phyloP scores from a whole-genome alignment of 345 rosid species.

The Clarkia xantiana region DNA sequence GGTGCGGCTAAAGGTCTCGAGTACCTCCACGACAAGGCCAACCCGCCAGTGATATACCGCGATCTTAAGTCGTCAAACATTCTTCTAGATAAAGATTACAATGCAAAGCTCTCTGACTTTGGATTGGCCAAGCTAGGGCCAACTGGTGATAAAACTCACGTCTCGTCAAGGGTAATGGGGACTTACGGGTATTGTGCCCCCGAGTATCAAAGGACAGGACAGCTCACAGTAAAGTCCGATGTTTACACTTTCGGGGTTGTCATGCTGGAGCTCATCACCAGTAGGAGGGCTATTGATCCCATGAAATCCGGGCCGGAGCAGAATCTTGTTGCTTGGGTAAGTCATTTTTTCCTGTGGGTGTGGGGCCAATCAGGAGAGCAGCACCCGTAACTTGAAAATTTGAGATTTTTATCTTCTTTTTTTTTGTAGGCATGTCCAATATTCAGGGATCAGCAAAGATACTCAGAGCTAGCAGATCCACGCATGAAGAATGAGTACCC shows the following conservation, averaged over 20 bases:
- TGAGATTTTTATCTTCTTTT: too few relatives aligned
- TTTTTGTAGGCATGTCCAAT: too few relatives aligned
- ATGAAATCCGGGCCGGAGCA: slow-evolving; percentile 9
- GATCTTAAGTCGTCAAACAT: slow-evolving; percentile 14
- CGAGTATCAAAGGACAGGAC: slow-evolving; percentile 8
- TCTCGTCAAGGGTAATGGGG: slow-evolving; percentile 11
- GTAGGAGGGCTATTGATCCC: slow-evolving; percentile 13
- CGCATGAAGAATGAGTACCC: too few relatives aligned
- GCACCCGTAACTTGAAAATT: too few relatives aligned
- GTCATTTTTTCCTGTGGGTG: too few relatives aligned
- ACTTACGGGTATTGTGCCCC: slow-evolving; percentile 14
- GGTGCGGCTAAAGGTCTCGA: slow-evolving; percentile 13
- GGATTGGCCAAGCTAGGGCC: slow-evolving; percentile 12
- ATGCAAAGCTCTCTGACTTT: slow-evolving; percentile 11
- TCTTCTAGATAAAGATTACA: slow-evolving; percentile 4
- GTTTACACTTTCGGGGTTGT: slow-evolving; percentile 14
- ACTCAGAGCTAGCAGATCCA: too few relatives aligned
- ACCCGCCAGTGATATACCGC: slow-evolving; percentile 10
- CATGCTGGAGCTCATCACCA: slow-evolving; percentile 11
- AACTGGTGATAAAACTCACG: slow-evolving; percentile 2
- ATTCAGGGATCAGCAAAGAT: too few relatives aligned
- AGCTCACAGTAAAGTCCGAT: slow-evolving; percentile 13
- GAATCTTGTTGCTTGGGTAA: slow-evolving; percentile 14
- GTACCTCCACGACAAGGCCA: slow-evolving; percentile 14
- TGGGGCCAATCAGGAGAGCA: too few relatives aligned